These are phyloP conservation scores for Coemansia sp. DNA, from an alignment of 192 early-diverging fungal genomes.

Conservation along the genomic window DNA sequence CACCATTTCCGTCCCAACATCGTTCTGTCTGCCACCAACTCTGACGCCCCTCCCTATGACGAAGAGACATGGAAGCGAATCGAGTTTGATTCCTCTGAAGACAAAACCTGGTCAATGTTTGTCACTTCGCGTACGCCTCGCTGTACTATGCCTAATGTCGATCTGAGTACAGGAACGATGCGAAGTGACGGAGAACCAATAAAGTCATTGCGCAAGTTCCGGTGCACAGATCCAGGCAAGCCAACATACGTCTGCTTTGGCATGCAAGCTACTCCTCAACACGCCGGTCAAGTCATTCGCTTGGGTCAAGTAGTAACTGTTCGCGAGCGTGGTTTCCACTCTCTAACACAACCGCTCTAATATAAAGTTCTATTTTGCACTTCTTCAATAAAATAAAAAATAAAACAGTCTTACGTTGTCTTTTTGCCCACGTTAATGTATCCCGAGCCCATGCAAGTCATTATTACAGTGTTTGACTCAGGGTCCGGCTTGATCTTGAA, in stretches of 20 bases:
- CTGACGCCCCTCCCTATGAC: conserved; percentile 58
- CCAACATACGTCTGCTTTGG: conserved; percentile 46
- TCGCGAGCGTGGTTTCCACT: conserved; percentile 37
- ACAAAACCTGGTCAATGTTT: conserved; percentile 47
- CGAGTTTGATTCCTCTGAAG: conserved; percentile 30
- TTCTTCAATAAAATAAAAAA: neutral
- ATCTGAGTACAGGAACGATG: conserved; percentile 59
- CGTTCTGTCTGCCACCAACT: conserved; percentile 51
- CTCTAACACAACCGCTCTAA: conserved; percentile 41
- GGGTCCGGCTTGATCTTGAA: conserved; percentile 91
- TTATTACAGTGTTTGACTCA: conserved; percentile 68
- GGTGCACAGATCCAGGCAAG: conserved; percentile 53
- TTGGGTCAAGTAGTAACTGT: conserved; percentile 32
- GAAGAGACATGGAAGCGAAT: conserved; percentile 75
- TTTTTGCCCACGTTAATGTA: conserved; percentile 93
- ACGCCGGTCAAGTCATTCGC: conserved; percentile 24
- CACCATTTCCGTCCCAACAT: conserved; percentile 83
- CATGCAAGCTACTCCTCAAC: conserved; percentile 43
- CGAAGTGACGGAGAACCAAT: conserved; percentile 57
- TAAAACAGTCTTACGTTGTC: conserved; percentile 44
- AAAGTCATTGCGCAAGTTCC: conserved; percentile 59
- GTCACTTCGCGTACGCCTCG: conserved; percentile 63
- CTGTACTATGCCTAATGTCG: conserved; percentile 67
- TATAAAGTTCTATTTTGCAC: neutral
- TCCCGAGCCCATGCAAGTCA: conserved; percentile 90